Conservation (phyloP, 2,329 filamentous ascomycete genomes). For the Zasmidium citrigriseum region DNA sequence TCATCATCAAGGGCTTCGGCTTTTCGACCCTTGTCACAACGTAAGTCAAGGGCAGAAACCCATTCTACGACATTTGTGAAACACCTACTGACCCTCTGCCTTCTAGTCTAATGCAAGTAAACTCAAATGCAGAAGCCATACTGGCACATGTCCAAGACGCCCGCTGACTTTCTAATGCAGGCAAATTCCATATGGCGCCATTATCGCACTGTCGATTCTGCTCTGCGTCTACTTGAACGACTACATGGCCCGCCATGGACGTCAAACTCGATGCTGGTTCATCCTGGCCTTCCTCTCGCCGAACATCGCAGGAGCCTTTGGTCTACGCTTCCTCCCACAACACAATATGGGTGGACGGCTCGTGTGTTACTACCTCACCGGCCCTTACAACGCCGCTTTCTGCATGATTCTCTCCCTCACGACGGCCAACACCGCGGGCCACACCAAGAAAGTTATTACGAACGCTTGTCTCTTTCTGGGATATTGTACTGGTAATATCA, state of each 20-base stretch:
- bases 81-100: too few species aligned
- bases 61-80: too few species aligned
- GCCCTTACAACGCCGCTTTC: conserved; percentile 52
- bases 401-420: conserved; percentile 52
- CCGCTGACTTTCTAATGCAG: too few species aligned
- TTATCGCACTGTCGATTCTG: conserved; percentile 54
- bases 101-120: too few species aligned
- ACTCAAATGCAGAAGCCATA: too few species aligned
- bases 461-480: conserved; percentile 61
- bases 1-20: conserved; percentile 61
- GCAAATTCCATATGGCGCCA: conserved; percentile 24
- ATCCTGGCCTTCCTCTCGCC: conserved; percentile 59
- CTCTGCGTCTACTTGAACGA: conserved; percentile 52
- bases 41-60: too few species aligned
- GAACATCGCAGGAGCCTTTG: conserved; percentile 60
- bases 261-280: conserved; percentile 45
- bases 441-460: conserved; percentile 66
- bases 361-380: conserved; percentile 59
- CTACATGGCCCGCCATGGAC: conserved; percentile 30
- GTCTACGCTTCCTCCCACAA: conserved; percentile 55
- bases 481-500: background rate
- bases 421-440: conserved; percentile 55
- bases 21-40: conserved; percentile 54
- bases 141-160: too few species aligned
- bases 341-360: conserved; percentile 55